A percentile compares a stretch with the other conserved stretches of the same genome.
phyloP scores from a whole-genome alignment of 2,329 filamentous ascomycete genomes.

The Cyphellophora europaea region DNA sequence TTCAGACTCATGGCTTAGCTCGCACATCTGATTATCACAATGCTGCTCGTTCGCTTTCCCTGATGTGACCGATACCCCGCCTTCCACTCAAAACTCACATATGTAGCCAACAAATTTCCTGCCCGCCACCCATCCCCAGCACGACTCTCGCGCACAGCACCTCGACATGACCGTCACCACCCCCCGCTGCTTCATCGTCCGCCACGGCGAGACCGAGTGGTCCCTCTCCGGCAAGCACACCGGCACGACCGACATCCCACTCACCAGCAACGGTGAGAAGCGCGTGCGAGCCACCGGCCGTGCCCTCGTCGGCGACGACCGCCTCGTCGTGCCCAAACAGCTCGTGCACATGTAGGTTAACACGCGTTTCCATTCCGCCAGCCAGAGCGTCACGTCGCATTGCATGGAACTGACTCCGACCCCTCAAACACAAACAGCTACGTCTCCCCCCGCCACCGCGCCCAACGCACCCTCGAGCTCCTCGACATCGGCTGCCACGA shows the following conservation, averaged over 20 bases:
- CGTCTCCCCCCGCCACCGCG: slow-evolving; percentile 75
- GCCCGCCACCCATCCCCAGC: no score
- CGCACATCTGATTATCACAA: no score
- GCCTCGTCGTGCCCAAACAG: slow-evolving; percentile 73
- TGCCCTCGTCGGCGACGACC: slow-evolving; percentile 73
- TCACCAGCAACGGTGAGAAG: slow-evolving; percentile 73
- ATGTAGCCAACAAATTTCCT: no score
- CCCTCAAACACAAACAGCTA: slow-evolving; percentile 44
- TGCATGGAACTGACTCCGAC: no score
- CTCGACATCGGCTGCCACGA: slow-evolving; percentile 64
- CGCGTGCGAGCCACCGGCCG: slow-evolving; percentile 67
- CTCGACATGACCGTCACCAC: slow-evolving; percentile 37
- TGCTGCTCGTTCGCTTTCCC: no score
- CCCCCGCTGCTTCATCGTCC: slow-evolving; percentile 70
- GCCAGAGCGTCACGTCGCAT: no score
- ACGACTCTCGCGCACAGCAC: no score
- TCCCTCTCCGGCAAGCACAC: slow-evolving; percentile 80
- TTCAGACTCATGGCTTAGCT: no score
- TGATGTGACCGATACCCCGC: no score
- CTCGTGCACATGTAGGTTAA: slow-evolving; percentile 68
- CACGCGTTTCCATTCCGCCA: slow-evolving; percentile 20
- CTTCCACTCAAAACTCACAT: no score
- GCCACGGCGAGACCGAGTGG: slow-evolving; percentile 95
- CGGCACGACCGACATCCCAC: slow-evolving; percentile 72
- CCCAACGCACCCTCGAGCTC: slow-evolving; percentile 83